These are phyloP conservation scores for Tylopilus plumbeoviolaceoides DNA, from an alignment of 768 basidiomycete species.

Conservation along the genomic window DNA sequence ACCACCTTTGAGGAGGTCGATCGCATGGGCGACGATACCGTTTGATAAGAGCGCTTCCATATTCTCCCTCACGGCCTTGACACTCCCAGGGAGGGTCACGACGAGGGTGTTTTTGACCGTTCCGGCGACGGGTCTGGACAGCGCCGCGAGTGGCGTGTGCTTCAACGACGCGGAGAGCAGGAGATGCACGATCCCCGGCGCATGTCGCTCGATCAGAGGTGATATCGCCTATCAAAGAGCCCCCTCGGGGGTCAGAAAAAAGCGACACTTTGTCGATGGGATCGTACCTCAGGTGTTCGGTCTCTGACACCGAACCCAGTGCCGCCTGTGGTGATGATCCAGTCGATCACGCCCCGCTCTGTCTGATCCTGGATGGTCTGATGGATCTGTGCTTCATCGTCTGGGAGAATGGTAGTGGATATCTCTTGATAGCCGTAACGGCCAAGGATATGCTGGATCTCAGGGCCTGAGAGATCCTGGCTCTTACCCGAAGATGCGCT, in stretches of 20 bases:
- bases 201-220: conserved; percentile 61
- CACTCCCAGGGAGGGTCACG: conserved; percentile 79
- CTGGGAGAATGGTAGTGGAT: conserved; percentile 53
- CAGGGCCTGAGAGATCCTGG: conserved; percentile 66
- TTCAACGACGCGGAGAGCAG: conserved; percentile 64
- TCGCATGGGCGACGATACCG: conserved; percentile 63
- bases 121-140: conserved; percentile 82
- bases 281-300: conserved; percentile 72
- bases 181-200: conserved; percentile 72
- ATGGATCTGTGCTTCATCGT: conserved; percentile 55
- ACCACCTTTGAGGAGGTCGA: conserved; percentile 70
- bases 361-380: conserved; percentile 44
- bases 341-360: conserved; percentile 49
- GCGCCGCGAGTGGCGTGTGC: conserved; percentile 74
- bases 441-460: conserved; percentile 49
- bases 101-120: conserved; percentile 63
- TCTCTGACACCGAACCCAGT: conserved; percentile 84
- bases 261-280: neutral
- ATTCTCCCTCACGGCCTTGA: conserved; percentile 82
- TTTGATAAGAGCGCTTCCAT: conserved; percentile 54
- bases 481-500: conserved; percentile 47
- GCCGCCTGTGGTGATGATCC: conserved; percentile 81
- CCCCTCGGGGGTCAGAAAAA: too few relatives aligned
- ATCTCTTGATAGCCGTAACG: conserved; percentile 35
- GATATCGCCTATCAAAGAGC: conserved; percentile 45